A percentile compares a stretch with the other conserved stretches of the same genome.
These are phyloP conservation scores for Hanseniaspora jakobsenii DNA, from an alignment of 805 yeast species.

Conservation along the genomic window DNA sequence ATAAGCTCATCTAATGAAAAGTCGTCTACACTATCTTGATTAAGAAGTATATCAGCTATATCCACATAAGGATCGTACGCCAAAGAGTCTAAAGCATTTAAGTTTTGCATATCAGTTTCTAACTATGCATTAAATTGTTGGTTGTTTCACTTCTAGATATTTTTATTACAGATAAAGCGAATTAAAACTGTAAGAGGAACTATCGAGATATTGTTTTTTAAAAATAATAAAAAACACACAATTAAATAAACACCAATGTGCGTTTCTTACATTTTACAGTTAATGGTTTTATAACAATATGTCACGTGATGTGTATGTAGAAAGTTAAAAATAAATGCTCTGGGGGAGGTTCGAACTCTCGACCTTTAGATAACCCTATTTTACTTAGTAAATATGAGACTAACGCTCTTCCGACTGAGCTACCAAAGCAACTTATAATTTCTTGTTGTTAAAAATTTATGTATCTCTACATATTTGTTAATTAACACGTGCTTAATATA, in stretches of 20 bases:
- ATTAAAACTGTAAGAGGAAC: too few relatives aligned
- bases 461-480: background rate
- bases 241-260: too few relatives aligned
- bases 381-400: conserved; percentile 30
- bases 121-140: too few relatives aligned
- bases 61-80: conserved; percentile 46
- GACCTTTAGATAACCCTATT: conserved; percentile 30
- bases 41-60: conserved; percentile 38
- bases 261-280: too few relatives aligned
- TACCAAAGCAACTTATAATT: conserved; percentile 28
- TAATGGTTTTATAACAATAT: too few relatives aligned
- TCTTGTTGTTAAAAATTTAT: background rate
- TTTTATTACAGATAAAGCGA: too few relatives aligned
- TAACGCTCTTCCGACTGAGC: conserved; percentile 41
- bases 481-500: background rate
- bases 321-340: conserved; percentile 23
- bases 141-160: too few relatives aligned
- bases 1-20: conserved; percentile 36
- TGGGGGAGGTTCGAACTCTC: conserved; percentile 38
- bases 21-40: conserved; percentile 39
- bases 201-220: too few relatives aligned
- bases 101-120: too few relatives aligned
- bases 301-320: background rate
- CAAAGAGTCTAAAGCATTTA: conserved; percentile 24
- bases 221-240: too few relatives aligned